Evolutionary conservation across 2,329 filamentous ascomycete genomes (phyloP), one percentile per base, ranked within the genome.

Genomic region (Sarocladium oryzae): DNA sequence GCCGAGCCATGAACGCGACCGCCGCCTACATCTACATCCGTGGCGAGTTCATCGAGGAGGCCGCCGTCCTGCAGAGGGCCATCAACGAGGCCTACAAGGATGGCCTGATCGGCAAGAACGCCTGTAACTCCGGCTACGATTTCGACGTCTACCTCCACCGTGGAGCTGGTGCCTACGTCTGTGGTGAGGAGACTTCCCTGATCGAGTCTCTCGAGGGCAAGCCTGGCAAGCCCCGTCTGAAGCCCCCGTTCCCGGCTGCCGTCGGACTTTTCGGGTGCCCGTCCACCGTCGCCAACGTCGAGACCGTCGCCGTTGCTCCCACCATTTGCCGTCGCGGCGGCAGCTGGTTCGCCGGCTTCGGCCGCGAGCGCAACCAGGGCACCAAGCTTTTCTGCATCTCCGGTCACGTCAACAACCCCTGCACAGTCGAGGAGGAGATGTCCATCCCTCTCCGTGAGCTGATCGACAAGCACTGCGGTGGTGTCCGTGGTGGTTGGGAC

Each of bases 11-110:
- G 93, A 99, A 99, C 75, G 93, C 91, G 66, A 93, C 89, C 45
- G 93, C 93, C 54, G 93, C 93, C 60, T 99, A 99, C 75, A 99
- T 99, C 69, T 99, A 99, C 73, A 99, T 99, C 63, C 91, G 93
- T 68, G 93, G 93, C 67, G 93, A 99, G 73, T 99, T 99, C 71
- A 89, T 96, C 68, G 83, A 96, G 66, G 93, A 99, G 73, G 93
- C 93, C 15, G 88, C 89, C 41, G 85, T 97, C 21, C 80, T 99
- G 52, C 92, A 99, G 74, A 82, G 85, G 57, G 93, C 93, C 57
- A 99, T 99, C 68, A 92, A 99, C 72, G 93, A 99, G 73, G 93
- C 93, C 54, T 99, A 99, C 73, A 82, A 88, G 65, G 92, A 88
- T 53, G 93, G 93, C 45, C 76, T 96, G 56, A 95, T 99, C 64